phyloP scores from a whole-genome alignment of 345 rosid genomes.

The Eucalyptus urophylla region DNA sequence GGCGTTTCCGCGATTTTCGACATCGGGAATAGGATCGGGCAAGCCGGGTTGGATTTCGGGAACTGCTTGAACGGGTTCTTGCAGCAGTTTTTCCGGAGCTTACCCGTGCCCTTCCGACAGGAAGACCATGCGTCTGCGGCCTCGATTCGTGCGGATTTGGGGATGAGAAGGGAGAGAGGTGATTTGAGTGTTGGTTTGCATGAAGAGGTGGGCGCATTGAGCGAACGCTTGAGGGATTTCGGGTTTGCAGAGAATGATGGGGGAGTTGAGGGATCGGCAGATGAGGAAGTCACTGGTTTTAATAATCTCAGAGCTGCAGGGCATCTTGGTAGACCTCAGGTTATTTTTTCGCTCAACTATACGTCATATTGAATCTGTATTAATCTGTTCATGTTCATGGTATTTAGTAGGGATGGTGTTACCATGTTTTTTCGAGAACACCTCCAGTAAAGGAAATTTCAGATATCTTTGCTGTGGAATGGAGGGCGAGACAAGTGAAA shows the following conservation, averaged over 20 bases:
- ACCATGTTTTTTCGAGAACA: background rate
- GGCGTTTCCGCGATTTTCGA: constrained; percentile 70
- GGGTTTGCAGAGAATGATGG: constrained; percentile 21
- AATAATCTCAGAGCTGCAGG: constrained; percentile 35
- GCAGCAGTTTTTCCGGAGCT: constrained; percentile 63
- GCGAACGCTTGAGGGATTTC: constrained; percentile 30
- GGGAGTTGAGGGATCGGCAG: constrained; percentile 14
- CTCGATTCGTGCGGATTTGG: constrained; percentile 7
- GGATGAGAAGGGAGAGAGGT: constrained; percentile 5
- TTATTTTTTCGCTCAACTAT: background rate
- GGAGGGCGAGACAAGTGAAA: background rate
- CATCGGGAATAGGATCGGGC: constrained; percentile 76
- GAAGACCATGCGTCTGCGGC: constrained; percentile 24
- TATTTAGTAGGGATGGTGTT: background rate
- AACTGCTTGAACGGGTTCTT: constrained; percentile 62
- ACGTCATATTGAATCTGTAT: background rate
- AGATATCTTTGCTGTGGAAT: background rate
- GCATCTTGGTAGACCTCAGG: constrained; percentile 60
- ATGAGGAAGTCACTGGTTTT: constrained; percentile 42
- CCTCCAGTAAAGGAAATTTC: background rate
- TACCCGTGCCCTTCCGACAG: constrained; percentile 56
- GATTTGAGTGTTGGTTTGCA: constrained; percentile 5
- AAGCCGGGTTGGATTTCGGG: constrained; percentile 84
- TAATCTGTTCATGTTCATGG: background rate
- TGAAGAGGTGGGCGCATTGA: constrained; percentile 22